Percentiles rank a stretch among this genome's conserved stretches.
These are phyloP conservation scores for Chytriomyces confervae DNA, from an alignment of 192 early-diverging fungal genomes.

Conservation along the genomic window DNA sequence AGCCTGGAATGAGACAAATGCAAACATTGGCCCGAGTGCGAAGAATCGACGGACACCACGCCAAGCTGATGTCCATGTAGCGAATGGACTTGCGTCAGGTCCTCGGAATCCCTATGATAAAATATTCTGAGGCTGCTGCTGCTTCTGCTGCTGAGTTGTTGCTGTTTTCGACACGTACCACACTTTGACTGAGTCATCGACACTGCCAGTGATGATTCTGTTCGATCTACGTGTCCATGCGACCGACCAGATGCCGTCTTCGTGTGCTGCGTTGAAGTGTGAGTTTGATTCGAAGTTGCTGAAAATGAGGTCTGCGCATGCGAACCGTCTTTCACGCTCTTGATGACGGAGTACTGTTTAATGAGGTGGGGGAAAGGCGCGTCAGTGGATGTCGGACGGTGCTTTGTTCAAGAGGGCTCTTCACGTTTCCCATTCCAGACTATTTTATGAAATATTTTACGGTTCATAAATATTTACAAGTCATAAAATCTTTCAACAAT, in stretches of 20 bases:
- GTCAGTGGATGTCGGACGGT: neutral
- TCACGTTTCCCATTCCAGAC: constrained; percentile 5
- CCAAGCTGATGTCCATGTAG: constrained; percentile 80
- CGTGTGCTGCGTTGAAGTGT: constrained; percentile 66
- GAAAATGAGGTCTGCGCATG: neutral
- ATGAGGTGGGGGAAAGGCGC: neutral
- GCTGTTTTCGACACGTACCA: constrained; percentile 59
- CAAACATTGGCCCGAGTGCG: constrained; percentile 57
- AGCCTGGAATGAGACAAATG: constrained; percentile 2
- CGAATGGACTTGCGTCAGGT: constrained; percentile 56
- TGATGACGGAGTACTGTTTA: constrained; percentile 20
- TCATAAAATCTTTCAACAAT: too few relatives aligned
- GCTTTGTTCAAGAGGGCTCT: neutral
- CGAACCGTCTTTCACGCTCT: constrained; percentile 16
- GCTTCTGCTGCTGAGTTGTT: neutral
- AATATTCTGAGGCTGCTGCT: neutral
- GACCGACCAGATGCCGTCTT: constrained; percentile 82
- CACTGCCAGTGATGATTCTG: constrained; percentile 75
- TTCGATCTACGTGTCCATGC: constrained; percentile 75
- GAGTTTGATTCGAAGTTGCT: neutral
- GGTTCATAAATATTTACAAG: too few relatives aligned
- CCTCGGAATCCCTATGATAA: constrained; percentile 64
- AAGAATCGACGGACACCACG: constrained; percentile 75
- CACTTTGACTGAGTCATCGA: constrained; percentile 79
- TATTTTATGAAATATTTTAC: neutral